Base-by-base conservation (phyloP, 352 stramenopile species). In the Hyaloperonospora arabidopsidis region DNA sequence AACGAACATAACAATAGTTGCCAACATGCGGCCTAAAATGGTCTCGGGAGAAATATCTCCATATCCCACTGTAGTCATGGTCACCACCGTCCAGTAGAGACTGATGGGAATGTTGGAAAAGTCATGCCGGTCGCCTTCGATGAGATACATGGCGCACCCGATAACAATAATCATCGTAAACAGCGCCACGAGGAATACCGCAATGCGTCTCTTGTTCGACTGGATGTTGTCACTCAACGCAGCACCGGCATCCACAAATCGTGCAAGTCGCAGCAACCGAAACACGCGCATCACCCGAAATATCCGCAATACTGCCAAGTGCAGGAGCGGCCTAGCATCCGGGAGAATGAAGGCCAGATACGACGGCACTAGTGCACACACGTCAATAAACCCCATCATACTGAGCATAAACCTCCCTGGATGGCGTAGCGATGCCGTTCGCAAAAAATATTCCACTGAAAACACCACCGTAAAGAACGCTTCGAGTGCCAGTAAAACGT, bases 61-160 rank as follows among this genome's bases (percentile, higher is more conserved):
- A 49, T 92, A 93, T 0, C 84, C 84, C 17, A 95, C 84, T 0
- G 84, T 95, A 28, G 84, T 93, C 57, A 95, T 86, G 22, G 84
- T 95, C 54, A 93, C 80, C 22, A 93, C 79, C 1, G 84, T 88
- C 80, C 84, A 93, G 62, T 93, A 93, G 14, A 93, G 65, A 57
- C 81, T 92, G 44, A 90, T 77, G 7, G 84, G 84, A 54, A 93
- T 93, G 55, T 92, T 93, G n/a, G 78, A 86, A 54, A 89, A 91
- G 23, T 81, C 80, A 55, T 89, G 70, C 14, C 63, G 60, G 45
- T 88, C 80, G 28, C 79, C 80, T 68, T 91, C 80, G 59, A 91
- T 88, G 44, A 91, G 54, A 56, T 91, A 91, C 78, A 91, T 91
- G 39, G 78, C 68, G 46, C 80, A 91, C 19, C 80, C 80, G 49